Base-by-base conservation (phyloP, 768 basidiomycete species). In the Sarcodon aspratus region DNA sequence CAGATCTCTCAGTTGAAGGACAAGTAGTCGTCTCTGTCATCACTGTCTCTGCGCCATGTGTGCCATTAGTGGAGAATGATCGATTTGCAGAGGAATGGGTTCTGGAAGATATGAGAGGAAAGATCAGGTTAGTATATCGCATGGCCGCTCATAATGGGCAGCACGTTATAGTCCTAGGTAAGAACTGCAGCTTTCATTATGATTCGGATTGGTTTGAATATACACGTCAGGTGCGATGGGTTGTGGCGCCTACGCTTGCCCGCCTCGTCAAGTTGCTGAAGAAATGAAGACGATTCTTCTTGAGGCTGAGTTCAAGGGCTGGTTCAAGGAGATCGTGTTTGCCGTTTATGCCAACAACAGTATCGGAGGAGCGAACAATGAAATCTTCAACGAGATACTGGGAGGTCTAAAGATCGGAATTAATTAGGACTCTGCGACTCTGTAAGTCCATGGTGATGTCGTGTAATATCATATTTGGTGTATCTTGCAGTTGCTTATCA, bases 1-100 rank as follows among this genome's bases (percentile, higher is more conserved):
- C 50, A 6, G 66, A 69, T 33, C 62, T 73, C 1, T 47, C 61
- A 2, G 31, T 13, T 7, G 54, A 52, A 1, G 63, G 71, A 33
- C 61, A 66, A n/a, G 52, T 57, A 3, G 54, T 72, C 12, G 68
- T 73, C 17, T 70, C 69, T 12, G 69, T 73, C 4, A 60, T 73
- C 45, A 73, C 72, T 7, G 68, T 73, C n/a, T 69, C 73, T 18
- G 72, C 69, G 6, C 72, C 71, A 1, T 50, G 68, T 4, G 21
- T 45, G 5, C 64, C 63, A 2, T 73, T n/a, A 50, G n/a, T 15
- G 63, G 64, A 44, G 40, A 53, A 1, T 62, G 67, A 33, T 45
- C 45, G 48, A 51, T 60, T 7, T 49, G 60, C 9, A 55, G 53
- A 8, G 62, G 61, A 13, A 13, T 6, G 17, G 21, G 54, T 51